Conservation (phyloP, 2,329 filamentous ascomycete species). For the Curvularia spicifera region DNA sequence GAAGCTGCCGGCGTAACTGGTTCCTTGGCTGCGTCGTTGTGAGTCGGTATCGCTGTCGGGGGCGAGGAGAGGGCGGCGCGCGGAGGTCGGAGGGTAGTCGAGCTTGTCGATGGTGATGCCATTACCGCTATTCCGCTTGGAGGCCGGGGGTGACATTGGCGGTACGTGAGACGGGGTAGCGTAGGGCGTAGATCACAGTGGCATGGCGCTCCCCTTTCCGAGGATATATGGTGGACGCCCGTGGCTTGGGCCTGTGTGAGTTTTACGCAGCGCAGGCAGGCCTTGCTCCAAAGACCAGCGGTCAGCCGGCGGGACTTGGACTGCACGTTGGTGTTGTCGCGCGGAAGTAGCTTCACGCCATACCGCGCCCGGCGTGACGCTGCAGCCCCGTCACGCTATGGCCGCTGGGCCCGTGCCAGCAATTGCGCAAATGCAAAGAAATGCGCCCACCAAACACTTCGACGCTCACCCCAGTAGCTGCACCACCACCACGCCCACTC, state of each 20-base stretch:
- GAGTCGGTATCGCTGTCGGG: conserved; percentile 43
- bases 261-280: background rate
- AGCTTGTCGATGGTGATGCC: conserved; percentile 56
- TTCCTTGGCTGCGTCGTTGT: conserved; percentile 50
- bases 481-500: conserved; percentile 12
- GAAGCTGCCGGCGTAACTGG: conserved; percentile 60
- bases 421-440: conserved; percentile 18
- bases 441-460: conserved; percentile 16
- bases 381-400: conserved; percentile 31
- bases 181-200: conserved; percentile 18
- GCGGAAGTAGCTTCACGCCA: conserved; percentile 23
- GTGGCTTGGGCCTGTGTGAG: background rate
- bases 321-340: conserved; percentile 37
- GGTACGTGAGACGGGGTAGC: conserved; percentile 31
- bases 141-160: conserved; percentile 41
- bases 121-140: conserved; percentile 42
- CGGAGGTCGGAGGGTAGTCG: conserved; percentile 53
- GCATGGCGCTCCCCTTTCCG: conserved; percentile 9
- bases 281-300: conserved; percentile 16
- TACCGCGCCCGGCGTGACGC: conserved; percentile 19
- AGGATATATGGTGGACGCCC: conserved; percentile 1
- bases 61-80: conserved; percentile 51
- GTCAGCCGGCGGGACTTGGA: conserved; percentile 32
- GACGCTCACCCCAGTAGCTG: background rate
- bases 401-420: conserved; percentile 21